Base-by-base conservation (phyloP, 768 basidiomycete genomes). In the Cantharellus anzutake region DNA sequence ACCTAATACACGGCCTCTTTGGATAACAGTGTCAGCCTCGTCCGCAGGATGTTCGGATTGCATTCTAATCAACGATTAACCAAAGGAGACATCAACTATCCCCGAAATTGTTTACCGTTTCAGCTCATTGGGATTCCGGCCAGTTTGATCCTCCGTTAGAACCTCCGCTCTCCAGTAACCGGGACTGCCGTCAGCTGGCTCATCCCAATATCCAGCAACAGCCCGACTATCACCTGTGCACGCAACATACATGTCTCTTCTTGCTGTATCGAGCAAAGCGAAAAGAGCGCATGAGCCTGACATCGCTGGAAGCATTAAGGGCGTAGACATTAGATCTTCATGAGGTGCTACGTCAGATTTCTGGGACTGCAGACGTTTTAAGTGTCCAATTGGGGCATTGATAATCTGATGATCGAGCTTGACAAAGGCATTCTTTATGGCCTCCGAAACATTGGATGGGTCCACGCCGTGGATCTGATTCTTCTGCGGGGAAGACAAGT, bases 91-190 rank as follows among this genome's bases (percentile, higher is more conserved):
- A 39, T 5, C 2, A 50, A 3, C 44, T 37, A 55, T 7, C 38
- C 0, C 35, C 34, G 41, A 41, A 58, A 14, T n/a, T 55, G 66
- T 74, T 57, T 65, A 92, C 93, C 92, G 80, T 68, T 78, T 78
- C 35, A 84, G 73, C 71, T 99, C 96, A 52, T 79, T 83, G 14
- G 79, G 81, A 68, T 91, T 97, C 64, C 89, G 80, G 42, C 91
- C 96, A 4, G 93, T 97, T 73, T 97, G 93, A 67, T 98, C 96
- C 70, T 97, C 91, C 38, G 80, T 89, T 62, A 99, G 75, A n/a
- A 88, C 88, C 68, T 96, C 90, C 39, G 92, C 85, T 52, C 82
- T 79, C 96, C 96, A 99, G 58, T 74, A 76, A 5, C 87, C 87
- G 38, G 52, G 52, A 58, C 75, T 73, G 2, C 80, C 82, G 63